These are phyloP conservation scores for Arthroderma sp. DNA, from an alignment of 2,329 filamentous ascomycete species.

Conservation along the genomic window DNA sequence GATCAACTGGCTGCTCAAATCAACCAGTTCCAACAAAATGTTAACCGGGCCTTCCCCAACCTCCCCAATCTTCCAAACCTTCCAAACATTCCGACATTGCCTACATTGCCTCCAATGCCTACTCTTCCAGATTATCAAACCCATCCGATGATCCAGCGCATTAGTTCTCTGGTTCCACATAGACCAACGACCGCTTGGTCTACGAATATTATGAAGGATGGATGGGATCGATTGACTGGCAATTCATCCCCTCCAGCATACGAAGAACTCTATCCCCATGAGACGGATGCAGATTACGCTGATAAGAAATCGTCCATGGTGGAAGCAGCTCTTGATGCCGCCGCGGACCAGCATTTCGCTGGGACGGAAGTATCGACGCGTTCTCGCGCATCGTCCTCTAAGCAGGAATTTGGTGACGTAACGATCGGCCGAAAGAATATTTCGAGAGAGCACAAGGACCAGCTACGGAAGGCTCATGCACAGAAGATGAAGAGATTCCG, in stretches of 20 bases:
- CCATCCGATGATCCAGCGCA: constrained; percentile 58
- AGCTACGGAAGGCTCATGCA: constrained; percentile 36
- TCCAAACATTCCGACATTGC: background rate
- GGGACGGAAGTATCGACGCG: constrained; percentile 15
- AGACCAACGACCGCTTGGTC: constrained; percentile 41
- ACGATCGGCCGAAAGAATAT: constrained; percentile 34
- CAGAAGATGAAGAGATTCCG: constrained; percentile 38
- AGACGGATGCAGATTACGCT: constrained; percentile 27
- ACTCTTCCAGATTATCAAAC: constrained; percentile 61
- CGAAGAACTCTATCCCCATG: constrained; percentile 59
- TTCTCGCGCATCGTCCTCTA: constrained; percentile 9
- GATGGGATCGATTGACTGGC: constrained; percentile 54
- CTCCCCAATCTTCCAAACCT: constrained; percentile 40
- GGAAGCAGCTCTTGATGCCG: constrained; percentile 34
- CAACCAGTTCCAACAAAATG: constrained; percentile 62
- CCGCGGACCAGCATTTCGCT: constrained; percentile 36
- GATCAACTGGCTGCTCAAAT: constrained; percentile 63
- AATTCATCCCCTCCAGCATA: constrained; percentile 56
- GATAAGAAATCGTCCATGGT: constrained; percentile 35
- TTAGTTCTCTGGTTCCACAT: constrained; percentile 61
- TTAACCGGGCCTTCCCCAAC: constrained; percentile 55
- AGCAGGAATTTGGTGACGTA: constrained; percentile 29
- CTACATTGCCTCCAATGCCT: constrained; percentile 39
- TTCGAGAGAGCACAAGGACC: constrained; percentile 36
- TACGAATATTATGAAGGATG: constrained; percentile 25